Evolutionary conservation across 176 grass and related monocot species (phyloP).

Genomic region (Bonia amplexicaulis): DNA sequence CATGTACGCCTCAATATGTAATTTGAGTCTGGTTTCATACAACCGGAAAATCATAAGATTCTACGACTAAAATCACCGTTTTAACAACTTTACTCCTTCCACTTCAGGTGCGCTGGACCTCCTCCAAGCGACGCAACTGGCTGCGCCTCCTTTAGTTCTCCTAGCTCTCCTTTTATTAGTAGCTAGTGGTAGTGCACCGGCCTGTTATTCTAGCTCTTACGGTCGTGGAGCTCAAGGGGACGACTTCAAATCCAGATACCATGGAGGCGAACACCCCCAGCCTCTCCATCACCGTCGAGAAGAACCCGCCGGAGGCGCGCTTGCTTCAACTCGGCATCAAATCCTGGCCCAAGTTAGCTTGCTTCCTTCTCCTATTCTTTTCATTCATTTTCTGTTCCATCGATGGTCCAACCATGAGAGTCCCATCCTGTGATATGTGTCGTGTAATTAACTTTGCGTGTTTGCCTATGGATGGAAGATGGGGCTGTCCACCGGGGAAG

Average conservation of each 20-base stretch:
- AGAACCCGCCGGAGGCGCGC: constrained; percentile 55
- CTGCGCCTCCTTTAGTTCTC: neutral
- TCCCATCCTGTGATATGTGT: neutral
- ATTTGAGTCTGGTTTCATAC: no score
- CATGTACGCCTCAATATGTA: no score
- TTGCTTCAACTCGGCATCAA: constrained; percentile 73
- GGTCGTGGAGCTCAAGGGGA: neutral
- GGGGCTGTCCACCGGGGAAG: constrained; percentile 77
- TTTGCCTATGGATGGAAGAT: constrained; percentile 25
- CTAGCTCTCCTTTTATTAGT: neutral
- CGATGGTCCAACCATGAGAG: no score
- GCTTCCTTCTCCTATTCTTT: neutral
- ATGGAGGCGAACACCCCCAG: constrained; percentile 49
- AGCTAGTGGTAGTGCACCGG: neutral
- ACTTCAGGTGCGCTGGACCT: constrained; percentile 15
- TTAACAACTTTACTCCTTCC: neutral
- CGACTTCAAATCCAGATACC: constrained; percentile 38
- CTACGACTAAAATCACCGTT: no score
- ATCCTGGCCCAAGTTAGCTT: constrained; percentile 90
- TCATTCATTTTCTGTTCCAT: neutral
- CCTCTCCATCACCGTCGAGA: constrained; percentile 62
- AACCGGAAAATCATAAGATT: no score
- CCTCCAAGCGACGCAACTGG: constrained; percentile 7
- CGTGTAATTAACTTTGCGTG: neutral
- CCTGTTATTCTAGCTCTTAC: neutral